phyloP scores from a whole-genome alignment of 164 flowering plant genomes.

The Macadamia tetraphylla region DNA sequence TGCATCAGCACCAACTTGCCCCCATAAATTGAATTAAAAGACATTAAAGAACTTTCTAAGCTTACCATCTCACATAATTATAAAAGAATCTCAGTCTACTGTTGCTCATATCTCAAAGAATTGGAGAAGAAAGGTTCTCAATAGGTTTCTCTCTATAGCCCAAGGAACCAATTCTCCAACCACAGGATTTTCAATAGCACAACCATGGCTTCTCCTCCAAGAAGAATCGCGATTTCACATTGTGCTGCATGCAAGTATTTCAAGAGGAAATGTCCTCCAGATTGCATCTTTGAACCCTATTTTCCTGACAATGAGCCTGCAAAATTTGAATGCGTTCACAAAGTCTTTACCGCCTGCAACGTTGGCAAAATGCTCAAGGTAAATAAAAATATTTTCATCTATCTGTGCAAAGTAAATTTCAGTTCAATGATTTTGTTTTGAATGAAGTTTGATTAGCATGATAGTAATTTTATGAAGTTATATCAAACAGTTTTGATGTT shows the following conservation, averaged over 20 bases:
- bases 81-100: neutral
- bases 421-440: no score
- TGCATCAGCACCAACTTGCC: neutral
- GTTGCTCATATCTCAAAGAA: no score
- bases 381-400: no score
- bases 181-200: conserved; percentile 8
- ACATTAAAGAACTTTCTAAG: neutral
- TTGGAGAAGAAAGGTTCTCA: neutral
- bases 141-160: conserved; percentile 6
- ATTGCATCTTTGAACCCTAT: conserved; percentile 49
- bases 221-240: conserved; percentile 3
- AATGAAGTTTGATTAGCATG: no score
- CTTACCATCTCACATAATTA: neutral
- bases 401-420: no score
- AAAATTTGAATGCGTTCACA: conserved; percentile 37
- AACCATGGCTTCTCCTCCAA: conserved; percentile 11
- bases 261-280: conserved; percentile 39
- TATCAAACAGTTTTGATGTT: no score
- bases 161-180: neutral
- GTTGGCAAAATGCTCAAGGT: no score
- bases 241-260: conserved; percentile 56
- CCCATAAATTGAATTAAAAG: neutral
- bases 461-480: no score
- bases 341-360: conserved; percentile 6
- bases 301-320: conserved; percentile 42